Evolutionary conservation across 139 green algal species (phyloP), one percentile per base, ranked within the genome.

Genomic region (Picochlorum sp.): DNA sequence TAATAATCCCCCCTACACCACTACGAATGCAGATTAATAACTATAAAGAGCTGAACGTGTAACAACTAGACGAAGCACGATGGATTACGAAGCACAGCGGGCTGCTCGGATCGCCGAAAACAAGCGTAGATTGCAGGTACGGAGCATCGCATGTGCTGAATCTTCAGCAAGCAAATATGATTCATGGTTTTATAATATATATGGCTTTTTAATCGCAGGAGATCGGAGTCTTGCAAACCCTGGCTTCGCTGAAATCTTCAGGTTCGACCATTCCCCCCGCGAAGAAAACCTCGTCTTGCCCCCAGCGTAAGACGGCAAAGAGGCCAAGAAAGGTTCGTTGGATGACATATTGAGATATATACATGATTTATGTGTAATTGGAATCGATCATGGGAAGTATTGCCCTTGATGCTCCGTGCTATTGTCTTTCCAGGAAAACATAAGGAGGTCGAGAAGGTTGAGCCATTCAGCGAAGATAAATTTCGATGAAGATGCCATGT

Each of bases 71-170:
- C 16, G 18, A 26, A 54, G 47, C 47, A 54, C 5, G 6, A 77
- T 66, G 45, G 65, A 77, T 9, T 88, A 79, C 45, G 81, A 88
- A 63, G 49, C 54, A 31, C 71, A 77, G 47, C 61, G 81, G 7
- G 57, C 63, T 9, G 63, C 30, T 34, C 67, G 78, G 2, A 82
- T 88, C 38, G 67, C 51, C 6, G 67, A 38, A 6, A 88, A 88
- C 62, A 67, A 77, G 37, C 41, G 34, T 2, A 79, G 77, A 38
- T 71, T 88, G n/a, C 15, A 64, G 64, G 81, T 83, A 55, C 15
- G 38, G n/a, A 5, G 18, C 6, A 49, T 23, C 4, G 3, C 31
- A 49, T 16, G 23, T 34, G 34, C 34, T 41, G 34, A 41, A 41
- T 41, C 7, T 41, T 41, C 7, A 41, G 34, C 34, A 41, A 41